Conservation (phyloP, 768 basidiomycete species). For the Rhodocollybia butyracea region DNA sequence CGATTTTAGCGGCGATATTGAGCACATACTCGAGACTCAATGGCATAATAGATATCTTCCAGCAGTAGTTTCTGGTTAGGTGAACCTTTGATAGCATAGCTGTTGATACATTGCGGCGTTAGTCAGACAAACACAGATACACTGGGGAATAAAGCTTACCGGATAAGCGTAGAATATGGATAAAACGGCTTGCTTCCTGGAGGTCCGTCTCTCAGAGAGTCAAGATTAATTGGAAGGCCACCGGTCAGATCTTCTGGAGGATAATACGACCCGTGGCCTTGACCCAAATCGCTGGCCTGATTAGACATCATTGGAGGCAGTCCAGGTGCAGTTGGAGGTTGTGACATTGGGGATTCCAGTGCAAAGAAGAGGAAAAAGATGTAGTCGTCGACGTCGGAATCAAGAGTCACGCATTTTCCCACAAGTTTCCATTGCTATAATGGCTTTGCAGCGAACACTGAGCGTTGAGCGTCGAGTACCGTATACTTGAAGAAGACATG, state of each 20-base stretch:
- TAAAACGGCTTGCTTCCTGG: conserved; percentile 90
- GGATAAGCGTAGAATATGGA: conserved; percentile 87
- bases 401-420: neutral
- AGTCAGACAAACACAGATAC: conserved; percentile 2
- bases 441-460: no score
- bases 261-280: conserved; percentile 68
- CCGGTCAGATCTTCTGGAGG: conserved; percentile 78
- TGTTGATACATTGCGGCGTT: conserved; percentile 24
- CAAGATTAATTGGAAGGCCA: conserved; percentile 81
- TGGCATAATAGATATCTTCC: conserved; percentile 91
- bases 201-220: conserved; percentile 82
- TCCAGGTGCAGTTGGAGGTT: conserved; percentile 49
- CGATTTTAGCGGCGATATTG: conserved; percentile 1
- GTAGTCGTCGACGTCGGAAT: neutral
- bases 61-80: conserved; percentile 82
- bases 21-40: conserved; percentile 75
- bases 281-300: conserved; percentile 49
- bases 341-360: conserved; percentile 37
- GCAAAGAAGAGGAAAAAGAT: neutral
- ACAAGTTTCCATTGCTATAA: neutral
- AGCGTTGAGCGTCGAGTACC: no score
- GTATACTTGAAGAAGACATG: no score
- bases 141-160: conserved; percentile 45
- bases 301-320: conserved; percentile 68
- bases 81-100: conserved; percentile 90